Evolutionary conservation across 352 stramenopile species (phyloP), one percentile per base, ranked within the genome.

Genomic region (Globisporangium sylvaticum): DNA sequence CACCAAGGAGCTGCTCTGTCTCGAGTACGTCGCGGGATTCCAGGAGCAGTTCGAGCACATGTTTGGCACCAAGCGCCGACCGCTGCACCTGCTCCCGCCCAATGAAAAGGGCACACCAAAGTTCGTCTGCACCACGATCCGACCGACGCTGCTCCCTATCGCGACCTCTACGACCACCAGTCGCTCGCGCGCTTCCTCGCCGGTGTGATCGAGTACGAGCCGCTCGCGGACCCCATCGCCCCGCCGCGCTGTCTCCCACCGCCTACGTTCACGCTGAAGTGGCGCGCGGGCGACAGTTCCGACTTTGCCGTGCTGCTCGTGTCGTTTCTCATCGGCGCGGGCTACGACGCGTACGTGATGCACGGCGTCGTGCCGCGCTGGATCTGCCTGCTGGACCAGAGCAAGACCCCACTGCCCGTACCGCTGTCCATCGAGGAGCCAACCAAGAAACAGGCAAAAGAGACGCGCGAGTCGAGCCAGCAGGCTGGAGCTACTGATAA

Each of bases 311-410:
- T 91, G 42, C 65, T 98, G 7, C 70, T 98, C 0, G 82, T 69
- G 31, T 98, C 90, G 9, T 97, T 98, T 46, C 79, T 99, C 14
- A 79, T 98, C 42, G 96, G 96, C 15, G 87, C 88, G 7, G 96
- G 96, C 0, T 98, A 98, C 70, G 96, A 99, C 66, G 96, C 96
- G 3, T 98, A 97, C 67, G 91, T 98, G 12, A 94, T 98, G 7
- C 80, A 94, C 39, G 96, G 96, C 2, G 69, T 79, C 14, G 94
- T 92, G 4, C 91, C 94, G 12, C 73, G 71, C 3, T 98, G 89
- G 81, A 86, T 98, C 27, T 97, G 91, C 60, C 70, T 97, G 0
- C 63, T 96, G n/a, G 94, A 98, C 73, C 91, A 98, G 66, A 96
- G 79, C 55, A 82, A 90, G 22, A 89, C 84, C 12, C 65, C 72